phyloP scores from a whole-genome alignment of 2,329 filamentous ascomycete genomes.

The Byssochlamys sp. region DNA sequence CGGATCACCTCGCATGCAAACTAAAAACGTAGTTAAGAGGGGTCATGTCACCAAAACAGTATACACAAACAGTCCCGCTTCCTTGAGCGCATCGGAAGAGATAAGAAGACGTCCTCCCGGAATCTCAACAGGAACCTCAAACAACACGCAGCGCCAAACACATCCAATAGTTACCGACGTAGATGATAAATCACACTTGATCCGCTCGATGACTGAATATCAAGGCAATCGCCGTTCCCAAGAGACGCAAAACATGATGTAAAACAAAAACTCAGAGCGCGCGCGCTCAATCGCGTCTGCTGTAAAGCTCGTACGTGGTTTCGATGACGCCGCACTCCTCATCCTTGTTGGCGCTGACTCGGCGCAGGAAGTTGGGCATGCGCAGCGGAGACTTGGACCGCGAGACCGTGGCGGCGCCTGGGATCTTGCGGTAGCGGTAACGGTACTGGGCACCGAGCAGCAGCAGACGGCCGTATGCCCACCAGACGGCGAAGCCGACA shows the following conservation, averaged over 20 bases:
- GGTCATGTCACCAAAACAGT: slow-evolving; percentile 16
- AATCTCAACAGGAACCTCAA: background rate
- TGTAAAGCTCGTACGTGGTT: slow-evolving; percentile 30
- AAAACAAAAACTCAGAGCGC: background rate
- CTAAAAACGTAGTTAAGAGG: background rate
- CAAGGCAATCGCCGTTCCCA: slow-evolving; percentile 10
- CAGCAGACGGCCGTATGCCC: slow-evolving; percentile 40
- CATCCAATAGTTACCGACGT: background rate
- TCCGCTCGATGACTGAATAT: background rate
- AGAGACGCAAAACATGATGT: slow-evolving; percentile 8
- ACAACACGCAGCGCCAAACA: background rate
- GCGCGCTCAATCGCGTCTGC: slow-evolving; percentile 21
- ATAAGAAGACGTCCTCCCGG: slow-evolving; percentile 6
- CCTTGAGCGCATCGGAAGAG: slow-evolving; percentile 6
- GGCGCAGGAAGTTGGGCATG: slow-evolving; percentile 28
- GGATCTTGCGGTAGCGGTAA: slow-evolving; percentile 28
- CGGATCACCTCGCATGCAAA: slow-evolving; percentile 11
- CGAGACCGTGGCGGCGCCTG: slow-evolving; percentile 12
- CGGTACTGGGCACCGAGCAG: slow-evolving; percentile 32
- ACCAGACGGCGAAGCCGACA: slow-evolving; percentile 42
- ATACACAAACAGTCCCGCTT: slow-evolving; percentile 10
- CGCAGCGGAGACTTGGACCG: slow-evolving; percentile 25
- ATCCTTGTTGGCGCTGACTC: slow-evolving; percentile 29
- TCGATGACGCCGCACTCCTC: slow-evolving; percentile 27
- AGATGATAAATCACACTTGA: background rate